Conservation (phyloP, 208 protist genomes). For the Trichomonas tenax region DNA sequence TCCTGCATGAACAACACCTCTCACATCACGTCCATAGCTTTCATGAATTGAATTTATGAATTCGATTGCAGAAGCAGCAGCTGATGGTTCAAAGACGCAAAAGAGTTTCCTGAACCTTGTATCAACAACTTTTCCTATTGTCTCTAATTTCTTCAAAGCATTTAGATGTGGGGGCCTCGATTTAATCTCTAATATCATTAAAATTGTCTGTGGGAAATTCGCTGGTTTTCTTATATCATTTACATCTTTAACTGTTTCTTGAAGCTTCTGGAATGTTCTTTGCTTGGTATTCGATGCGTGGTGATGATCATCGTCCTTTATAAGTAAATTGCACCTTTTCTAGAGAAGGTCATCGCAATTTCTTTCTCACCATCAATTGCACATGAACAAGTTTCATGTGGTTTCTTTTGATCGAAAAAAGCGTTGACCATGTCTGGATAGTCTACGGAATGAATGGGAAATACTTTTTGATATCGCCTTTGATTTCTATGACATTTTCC, state of each 20-base stretch:
- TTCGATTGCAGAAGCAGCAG: too few relatives aligned
- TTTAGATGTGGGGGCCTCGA: not conserved
- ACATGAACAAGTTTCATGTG: not conserved
- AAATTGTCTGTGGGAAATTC: not conserved
- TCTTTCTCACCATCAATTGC: not conserved
- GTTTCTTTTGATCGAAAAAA: not conserved
- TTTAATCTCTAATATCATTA: not conserved
- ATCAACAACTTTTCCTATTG: not conserved
- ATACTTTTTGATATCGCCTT: not conserved
- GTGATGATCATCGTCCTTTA: not conserved
- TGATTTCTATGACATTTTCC: not conserved
- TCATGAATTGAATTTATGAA: not conserved
- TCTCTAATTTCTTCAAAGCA: not conserved
- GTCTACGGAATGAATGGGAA: not conserved
- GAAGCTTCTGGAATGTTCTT: not conserved
- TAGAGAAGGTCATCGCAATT: not conserved
- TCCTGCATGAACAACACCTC: not conserved
- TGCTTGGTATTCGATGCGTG: not conserved
- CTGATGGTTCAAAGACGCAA: not conserved
- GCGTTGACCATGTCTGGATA: not conserved
- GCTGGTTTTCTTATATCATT: not conserved
- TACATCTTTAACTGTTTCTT: not conserved
- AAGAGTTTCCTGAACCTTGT: not conserved
- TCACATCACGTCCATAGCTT: not conserved
- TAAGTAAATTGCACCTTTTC: not conserved